Evolutionary conservation across 208 protist species (phyloP), one percentile per base, ranked within the genome.

Genomic region (Vickermania ingenoplastis): DNA sequence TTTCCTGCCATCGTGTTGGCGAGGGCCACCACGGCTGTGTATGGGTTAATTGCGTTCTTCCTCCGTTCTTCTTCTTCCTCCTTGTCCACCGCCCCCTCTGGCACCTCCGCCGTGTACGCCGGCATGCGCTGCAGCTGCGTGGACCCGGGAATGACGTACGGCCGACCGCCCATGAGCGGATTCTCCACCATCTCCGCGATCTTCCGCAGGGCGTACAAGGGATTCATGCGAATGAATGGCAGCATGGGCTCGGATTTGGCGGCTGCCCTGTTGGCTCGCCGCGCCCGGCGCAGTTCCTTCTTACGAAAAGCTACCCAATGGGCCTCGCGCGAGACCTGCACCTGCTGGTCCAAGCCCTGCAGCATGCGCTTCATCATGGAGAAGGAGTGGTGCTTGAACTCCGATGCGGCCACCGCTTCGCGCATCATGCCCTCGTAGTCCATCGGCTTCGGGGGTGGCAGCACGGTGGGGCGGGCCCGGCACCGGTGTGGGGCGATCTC

Each of bases 61-160:
- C n/a, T n/a, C 36, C 11, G 17, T 45, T 45, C 36, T 45, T 45
- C 36, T 17, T 45, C 17, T n/a, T 7, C 36, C 7, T 45, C 17
- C 36, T 7, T 45, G 11, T 45, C 17, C 36, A 17, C 36, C 17
- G 7, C 17, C 36, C 11, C 36, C 7, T 45, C 17, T 17, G 36
- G 36, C 36, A n/a, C 36, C 36, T 45, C 36, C 36, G 36, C 17
- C 11, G 36, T 45, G 36, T 45, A 17, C 36, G 67, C n/a, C n/a
- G n/a, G n/a, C n/a, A n/a, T n/a, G n/a, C n/a, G n/a, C n/a, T n/a
- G n/a, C n/a, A n/a, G n/a, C n/a, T n/a, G n/a, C n/a, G n/a, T n/a
- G n/a, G n/a, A n/a, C n/a, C n/a, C n/a, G n/a, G n/a, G n/a, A n/a
- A 45, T 7, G 36, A n/a, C 7, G 36, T 45, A 45, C 36, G 36